Percentiles rank a stretch among this genome's conserved stretches.
phyloP scores from a whole-genome alignment of 2,329 filamentous ascomycete species.

The Verticillium albo-atrum region DNA sequence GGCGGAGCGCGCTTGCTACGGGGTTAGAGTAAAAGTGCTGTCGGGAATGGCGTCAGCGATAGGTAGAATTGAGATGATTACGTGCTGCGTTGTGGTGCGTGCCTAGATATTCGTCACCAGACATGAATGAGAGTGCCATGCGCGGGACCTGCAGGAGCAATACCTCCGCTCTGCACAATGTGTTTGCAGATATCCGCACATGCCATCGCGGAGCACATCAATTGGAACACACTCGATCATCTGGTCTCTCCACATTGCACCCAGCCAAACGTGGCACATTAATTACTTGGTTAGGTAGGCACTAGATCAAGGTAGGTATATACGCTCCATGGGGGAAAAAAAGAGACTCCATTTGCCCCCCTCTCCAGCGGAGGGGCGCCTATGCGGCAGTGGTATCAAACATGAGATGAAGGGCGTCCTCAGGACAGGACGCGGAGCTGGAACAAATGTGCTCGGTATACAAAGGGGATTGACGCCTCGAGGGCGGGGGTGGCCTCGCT shows the following conservation, averaged over 20 bases:
- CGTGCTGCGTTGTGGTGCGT: not conserved
- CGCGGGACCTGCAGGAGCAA: not conserved
- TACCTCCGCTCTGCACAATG: too few species aligned
- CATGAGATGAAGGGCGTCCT: not conserved
- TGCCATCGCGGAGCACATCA: too few species aligned
- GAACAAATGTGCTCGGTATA: not conserved
- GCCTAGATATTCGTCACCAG: too few species aligned
- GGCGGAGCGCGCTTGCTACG: not conserved
- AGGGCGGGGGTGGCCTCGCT: not conserved
- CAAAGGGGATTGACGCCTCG: not conserved
- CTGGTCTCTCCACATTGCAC: too few species aligned
- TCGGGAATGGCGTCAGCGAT: slow-evolving; percentile 3
- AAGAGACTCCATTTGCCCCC: not conserved
- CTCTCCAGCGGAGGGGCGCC: not conserved
- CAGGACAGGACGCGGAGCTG: not conserved
- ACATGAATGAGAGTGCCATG: too few species aligned
- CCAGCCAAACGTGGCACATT: not conserved
- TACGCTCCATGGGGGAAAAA: not conserved
- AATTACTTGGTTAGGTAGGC: not conserved
- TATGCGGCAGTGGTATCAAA: not conserved
- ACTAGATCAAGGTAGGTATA: not conserved
- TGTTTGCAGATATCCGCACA: too few species aligned
- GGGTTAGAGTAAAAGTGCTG: slow-evolving; percentile 1
- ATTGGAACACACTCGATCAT: too few species aligned
- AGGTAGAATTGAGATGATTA: slow-evolving; percentile 4